Percentiles rank a stretch among this genome's conserved stretches.
Evolutionary conservation across 148 eudicot genomes (phyloP).

Genomic region (Rhododendron williamsianum): DNA sequence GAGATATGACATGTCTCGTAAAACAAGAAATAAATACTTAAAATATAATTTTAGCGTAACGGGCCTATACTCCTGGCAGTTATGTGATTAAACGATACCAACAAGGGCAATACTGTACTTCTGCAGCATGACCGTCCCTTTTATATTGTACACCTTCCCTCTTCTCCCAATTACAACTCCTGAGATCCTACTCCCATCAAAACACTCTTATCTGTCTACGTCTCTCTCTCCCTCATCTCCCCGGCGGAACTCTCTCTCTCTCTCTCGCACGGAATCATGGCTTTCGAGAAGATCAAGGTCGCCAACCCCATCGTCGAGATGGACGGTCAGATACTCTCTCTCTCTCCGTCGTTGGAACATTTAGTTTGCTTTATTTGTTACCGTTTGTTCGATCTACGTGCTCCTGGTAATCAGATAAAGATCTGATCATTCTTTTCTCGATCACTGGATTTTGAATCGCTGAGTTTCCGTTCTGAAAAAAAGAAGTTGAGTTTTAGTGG

Average conservation of each 20-base stretch:
- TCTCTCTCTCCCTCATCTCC: neutral
- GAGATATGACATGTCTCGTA: no score
- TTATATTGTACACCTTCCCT: neutral
- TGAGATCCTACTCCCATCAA: neutral
- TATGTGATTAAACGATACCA: neutral
- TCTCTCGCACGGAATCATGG: neutral
- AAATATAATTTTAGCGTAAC: no score
- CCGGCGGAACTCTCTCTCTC: neutral
- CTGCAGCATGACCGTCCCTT: neutral
- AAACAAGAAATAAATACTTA: no score
- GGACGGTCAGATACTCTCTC: constrained; percentile 49
- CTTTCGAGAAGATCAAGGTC: constrained; percentile 60
- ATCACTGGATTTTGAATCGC: neutral
- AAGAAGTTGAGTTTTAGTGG: neutral
- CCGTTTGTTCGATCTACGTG: constrained; percentile 6
- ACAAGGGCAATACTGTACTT: neutral
- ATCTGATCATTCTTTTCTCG: neutral
- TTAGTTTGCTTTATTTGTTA: neutral
- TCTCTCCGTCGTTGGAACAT: neutral
- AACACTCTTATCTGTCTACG: neutral
- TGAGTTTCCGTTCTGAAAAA: no score
- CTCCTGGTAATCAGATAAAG: neutral
- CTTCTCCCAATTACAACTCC: neutral
- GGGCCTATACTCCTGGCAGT: no score
- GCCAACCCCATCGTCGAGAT: constrained; percentile 90